phyloP scores from a whole-genome alignment of 2,329 filamentous ascomycete species.

The Fusarium illudens region DNA sequence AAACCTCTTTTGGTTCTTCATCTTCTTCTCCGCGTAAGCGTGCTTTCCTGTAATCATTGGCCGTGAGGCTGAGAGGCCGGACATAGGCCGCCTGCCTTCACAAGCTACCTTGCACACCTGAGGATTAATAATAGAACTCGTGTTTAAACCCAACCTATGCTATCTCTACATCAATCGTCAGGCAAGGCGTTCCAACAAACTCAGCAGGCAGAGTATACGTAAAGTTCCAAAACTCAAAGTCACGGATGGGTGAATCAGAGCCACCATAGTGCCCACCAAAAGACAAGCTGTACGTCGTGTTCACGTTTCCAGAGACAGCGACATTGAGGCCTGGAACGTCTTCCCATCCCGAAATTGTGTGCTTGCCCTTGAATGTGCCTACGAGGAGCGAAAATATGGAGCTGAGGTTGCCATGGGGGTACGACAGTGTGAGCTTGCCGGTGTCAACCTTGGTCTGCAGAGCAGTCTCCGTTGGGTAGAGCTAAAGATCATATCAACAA shows the following conservation, averaged over 20 bases:
- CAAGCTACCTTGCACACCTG: too few species aligned
- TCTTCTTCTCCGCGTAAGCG: too few species aligned
- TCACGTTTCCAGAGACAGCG: constrained; percentile 55
- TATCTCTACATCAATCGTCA: constrained; percentile 11
- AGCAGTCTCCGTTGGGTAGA: constrained; percentile 47
- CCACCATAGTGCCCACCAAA: constrained; percentile 55
- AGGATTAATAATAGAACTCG: too few species aligned
- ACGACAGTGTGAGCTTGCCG: constrained; percentile 56
- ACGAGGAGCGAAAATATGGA: constrained; percentile 62
- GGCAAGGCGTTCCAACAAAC: constrained; percentile 6
- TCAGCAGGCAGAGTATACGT: constrained; percentile 51
- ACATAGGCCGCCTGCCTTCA: too few species aligned
- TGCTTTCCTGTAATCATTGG: too few species aligned
- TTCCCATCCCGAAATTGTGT: constrained; percentile 54
- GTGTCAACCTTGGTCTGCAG: constrained; percentile 20
- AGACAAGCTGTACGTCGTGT: constrained; percentile 49
- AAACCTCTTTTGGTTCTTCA: too few species aligned
- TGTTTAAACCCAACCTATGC: background rate
- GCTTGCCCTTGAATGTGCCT: constrained; percentile 54
- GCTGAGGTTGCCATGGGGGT: constrained; percentile 59
- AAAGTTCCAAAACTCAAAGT: constrained; percentile 59
- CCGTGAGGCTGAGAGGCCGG: too few species aligned
- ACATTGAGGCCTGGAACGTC: constrained; percentile 60
- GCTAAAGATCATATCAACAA: constrained; percentile 46
- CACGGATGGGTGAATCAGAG: constrained; percentile 40